These are phyloP conservation scores for Microdochium nivale DNA, from an alignment of 2,329 filamentous ascomycete genomes.

Conservation along the genomic window DNA sequence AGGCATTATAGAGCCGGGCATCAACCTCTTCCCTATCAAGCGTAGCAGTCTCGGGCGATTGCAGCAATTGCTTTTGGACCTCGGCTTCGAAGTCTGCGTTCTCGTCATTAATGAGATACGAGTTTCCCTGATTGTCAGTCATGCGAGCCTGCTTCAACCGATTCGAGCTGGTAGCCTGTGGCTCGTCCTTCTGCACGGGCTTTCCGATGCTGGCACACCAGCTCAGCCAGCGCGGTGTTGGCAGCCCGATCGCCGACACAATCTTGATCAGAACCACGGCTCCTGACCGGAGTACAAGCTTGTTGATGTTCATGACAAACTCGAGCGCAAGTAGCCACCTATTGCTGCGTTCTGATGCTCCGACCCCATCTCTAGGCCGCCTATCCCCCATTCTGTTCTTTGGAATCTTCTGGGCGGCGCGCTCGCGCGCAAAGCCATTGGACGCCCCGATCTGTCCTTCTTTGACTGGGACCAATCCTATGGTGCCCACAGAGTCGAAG, in stretches of 20 bases:
- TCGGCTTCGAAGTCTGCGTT: slow-evolving; percentile 75
- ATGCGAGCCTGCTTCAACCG: slow-evolving; percentile 41
- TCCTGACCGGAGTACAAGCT: slow-evolving; percentile 50
- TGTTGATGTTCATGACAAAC: slow-evolving; percentile 68
- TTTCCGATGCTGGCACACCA: slow-evolving; percentile 38
- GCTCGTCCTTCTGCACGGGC: slow-evolving; percentile 15
- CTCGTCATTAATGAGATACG: slow-evolving; percentile 48
- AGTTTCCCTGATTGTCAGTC: slow-evolving; percentile 39
- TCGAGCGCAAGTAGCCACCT: slow-evolving; percentile 70
- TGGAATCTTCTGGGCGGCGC: slow-evolving; percentile 51
- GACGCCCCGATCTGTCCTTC: slow-evolving; percentile 30
- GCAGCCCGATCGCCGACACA: slow-evolving; percentile 52
- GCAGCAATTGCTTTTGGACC: slow-evolving; percentile 54
- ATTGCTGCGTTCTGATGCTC: slow-evolving; percentile 67
- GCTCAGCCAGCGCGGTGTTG: slow-evolving; percentile 53
- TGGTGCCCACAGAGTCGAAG: slow-evolving; percentile 44
- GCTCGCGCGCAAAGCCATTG: slow-evolving; percentile 62
- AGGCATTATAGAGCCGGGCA: slow-evolving; percentile 72
- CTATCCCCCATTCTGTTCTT: slow-evolving; percentile 36
- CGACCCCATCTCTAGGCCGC: slow-evolving; percentile 56
- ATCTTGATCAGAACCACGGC: slow-evolving; percentile 44
- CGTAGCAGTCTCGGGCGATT: slow-evolving; percentile 23
- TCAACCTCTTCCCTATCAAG: slow-evolving; percentile 61
- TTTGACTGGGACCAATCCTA: slow-evolving; percentile 46
- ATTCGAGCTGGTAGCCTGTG: slow-evolving; percentile 7